These are phyloP conservation scores for Psilocybe cubensis DNA, from an alignment of 768 basidiomycete genomes.

Conservation along the genomic window DNA sequence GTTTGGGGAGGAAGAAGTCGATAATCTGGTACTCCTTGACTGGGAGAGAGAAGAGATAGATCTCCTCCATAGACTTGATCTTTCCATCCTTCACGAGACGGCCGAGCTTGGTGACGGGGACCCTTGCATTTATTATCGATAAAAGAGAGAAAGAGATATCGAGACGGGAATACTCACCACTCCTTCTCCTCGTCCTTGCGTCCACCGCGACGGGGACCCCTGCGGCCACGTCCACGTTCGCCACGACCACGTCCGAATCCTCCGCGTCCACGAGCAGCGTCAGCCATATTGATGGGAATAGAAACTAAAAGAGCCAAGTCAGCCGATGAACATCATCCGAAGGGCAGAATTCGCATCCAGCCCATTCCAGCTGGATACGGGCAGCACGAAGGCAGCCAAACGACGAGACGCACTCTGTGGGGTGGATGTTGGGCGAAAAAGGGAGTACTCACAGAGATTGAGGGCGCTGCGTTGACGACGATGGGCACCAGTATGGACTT, in stretches of 20 bases:
- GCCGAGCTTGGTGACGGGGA: constrained; percentile 98
- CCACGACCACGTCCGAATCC: constrained; percentile 90
- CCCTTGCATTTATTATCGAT: constrained; percentile 50
- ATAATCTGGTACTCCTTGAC: constrained; percentile 99
- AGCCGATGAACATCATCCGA: constrained; percentile 46
- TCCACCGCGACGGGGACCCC: constrained; percentile 92
- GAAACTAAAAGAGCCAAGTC: constrained; percentile 15
- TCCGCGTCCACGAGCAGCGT: constrained; percentile 71
- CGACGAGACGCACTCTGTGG: constrained; percentile 8
- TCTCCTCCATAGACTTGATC: constrained; percentile 99
- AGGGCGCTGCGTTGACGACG: constrained; percentile 43
- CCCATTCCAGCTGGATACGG: constrained; percentile 25
- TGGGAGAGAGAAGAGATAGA: constrained; percentile 99
- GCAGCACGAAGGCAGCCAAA: constrained; percentile 1
- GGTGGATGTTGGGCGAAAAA: constrained; percentile 2
- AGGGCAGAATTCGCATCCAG: constrained; percentile 50
- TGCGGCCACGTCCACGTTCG: constrained; percentile 86
- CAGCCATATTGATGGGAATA: constrained; percentile 64
- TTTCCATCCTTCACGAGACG: constrained; percentile 99
- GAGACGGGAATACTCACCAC: constrained; percentile 59
- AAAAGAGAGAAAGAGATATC: background rate
- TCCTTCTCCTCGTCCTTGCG: constrained; percentile 99
- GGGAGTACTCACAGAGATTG: constrained; percentile 40
- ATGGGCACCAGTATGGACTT: constrained; percentile 24
- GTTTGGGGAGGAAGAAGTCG: constrained; percentile 98